phyloP scores from a whole-genome alignment of 164 flowering plant species.

The Malania oleifera region DNA sequence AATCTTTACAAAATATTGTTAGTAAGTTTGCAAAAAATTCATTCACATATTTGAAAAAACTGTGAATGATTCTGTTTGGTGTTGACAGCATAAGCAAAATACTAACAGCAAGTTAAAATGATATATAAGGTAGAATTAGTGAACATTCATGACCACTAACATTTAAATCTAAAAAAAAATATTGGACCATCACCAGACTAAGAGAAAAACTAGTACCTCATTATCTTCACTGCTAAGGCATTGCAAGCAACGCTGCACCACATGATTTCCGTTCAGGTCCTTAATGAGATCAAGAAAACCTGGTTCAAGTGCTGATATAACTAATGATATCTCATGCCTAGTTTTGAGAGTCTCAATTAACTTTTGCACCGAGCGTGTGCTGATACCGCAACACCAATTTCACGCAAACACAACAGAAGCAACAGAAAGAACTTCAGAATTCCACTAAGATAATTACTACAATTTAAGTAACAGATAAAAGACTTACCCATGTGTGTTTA shows the following conservation, averaged over 20 bases:
- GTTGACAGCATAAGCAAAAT: too few relatives aligned
- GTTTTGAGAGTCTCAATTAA: slow-evolving; percentile 64
- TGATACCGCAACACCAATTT: slow-evolving; percentile 22
- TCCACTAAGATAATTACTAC: too few relatives aligned
- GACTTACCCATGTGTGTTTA: slow-evolving; percentile 75
- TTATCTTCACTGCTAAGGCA: slow-evolving; percentile 58
- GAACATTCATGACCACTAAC: neutral
- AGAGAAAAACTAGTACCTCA: slow-evolving; percentile 35
- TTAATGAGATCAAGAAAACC: slow-evolving; percentile 65
- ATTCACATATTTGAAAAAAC: too few relatives aligned
- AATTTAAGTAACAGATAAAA: neutral
- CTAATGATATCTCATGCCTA: slow-evolving; percentile 44
- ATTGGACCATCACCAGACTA: neutral
- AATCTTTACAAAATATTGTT: too few relatives aligned
- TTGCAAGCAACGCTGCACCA: slow-evolving; percentile 71
- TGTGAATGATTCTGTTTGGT: too few relatives aligned
- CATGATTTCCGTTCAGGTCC: slow-evolving; percentile 86
- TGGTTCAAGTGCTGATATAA: slow-evolving; percentile 53
- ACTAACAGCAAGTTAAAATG: too few relatives aligned
- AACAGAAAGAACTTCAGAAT: too few relatives aligned
- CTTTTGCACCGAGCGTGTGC: slow-evolving; percentile 90
- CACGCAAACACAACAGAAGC: neutral
- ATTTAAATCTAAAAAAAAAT: neutral
- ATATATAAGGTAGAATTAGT: too few relatives aligned
- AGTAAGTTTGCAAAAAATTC: too few relatives aligned